Conservation (phyloP, 768 basidiomycete species). For the Royoungia palumana region DNA sequence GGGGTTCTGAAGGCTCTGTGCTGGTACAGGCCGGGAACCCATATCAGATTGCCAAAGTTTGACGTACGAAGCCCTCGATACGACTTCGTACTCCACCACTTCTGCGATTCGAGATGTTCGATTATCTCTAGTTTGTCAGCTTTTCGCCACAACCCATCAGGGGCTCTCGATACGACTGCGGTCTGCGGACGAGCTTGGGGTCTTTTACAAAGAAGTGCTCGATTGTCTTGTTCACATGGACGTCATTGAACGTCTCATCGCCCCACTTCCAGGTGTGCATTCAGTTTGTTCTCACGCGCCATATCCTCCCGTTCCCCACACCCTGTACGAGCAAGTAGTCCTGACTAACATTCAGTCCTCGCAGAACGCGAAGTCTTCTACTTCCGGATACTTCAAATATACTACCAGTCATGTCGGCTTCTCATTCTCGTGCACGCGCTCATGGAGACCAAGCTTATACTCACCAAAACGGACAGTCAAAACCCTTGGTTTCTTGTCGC, state of each 20-base stretch:
- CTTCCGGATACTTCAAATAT: slow-evolving; percentile 39
- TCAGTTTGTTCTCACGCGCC: background rate
- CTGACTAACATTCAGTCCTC: slow-evolving; percentile 35
- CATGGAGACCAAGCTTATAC: slow-evolving; percentile 22
- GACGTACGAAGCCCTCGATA: slow-evolving; percentile 30
- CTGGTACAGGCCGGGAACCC: slow-evolving; percentile 41
- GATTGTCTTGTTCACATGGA: slow-evolving; percentile 34
- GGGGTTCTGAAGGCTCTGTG: slow-evolving; percentile 33
- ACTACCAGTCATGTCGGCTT: slow-evolving; percentile 41
- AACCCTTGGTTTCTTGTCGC: slow-evolving; percentile 33
- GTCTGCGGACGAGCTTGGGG: slow-evolving; percentile 24
- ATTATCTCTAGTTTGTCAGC: slow-evolving; percentile 35
- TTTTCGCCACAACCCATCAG: slow-evolving; percentile 31
- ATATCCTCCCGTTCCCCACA: background rate
- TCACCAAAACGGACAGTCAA: slow-evolving; percentile 15
- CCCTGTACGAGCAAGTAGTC: slow-evolving; percentile 5
- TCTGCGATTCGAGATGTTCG: slow-evolving; percentile 34
- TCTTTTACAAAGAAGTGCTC: slow-evolving; percentile 35
- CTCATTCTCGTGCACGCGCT: slow-evolving; percentile 37
- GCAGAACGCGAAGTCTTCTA: slow-evolving; percentile 42
- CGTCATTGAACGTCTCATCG: slow-evolving; percentile 35
- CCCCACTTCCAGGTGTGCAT: slow-evolving; percentile 36
- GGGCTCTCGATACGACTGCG: slow-evolving; percentile 32
- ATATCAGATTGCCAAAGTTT: slow-evolving; percentile 34
- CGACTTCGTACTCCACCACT: slow-evolving; percentile 21